Evolutionary conservation across 306 rosid species (phyloP).

Genomic region (Echinosophora koreensis): DNA sequence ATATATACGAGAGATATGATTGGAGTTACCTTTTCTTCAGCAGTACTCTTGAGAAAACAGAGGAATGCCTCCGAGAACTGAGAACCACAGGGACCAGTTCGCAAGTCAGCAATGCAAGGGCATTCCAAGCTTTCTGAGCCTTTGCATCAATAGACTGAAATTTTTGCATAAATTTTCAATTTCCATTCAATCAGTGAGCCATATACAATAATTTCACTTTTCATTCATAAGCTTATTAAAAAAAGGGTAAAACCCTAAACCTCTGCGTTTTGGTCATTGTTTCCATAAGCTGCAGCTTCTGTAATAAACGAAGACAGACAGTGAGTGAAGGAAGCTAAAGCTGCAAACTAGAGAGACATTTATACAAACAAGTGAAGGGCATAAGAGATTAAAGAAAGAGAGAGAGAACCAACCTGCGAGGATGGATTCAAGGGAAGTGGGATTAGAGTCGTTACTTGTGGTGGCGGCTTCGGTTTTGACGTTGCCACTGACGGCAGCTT

Average conservation of each 20-base stretch:
- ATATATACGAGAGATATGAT: not conserved
- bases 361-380: slow-evolving; percentile 48
- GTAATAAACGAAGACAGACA: slow-evolving; percentile 46
- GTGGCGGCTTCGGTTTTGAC: slow-evolving; percentile 1
- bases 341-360: slow-evolving; percentile 32
- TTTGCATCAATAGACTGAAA: slow-evolving; percentile 84
- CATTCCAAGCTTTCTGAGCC: slow-evolving; percentile 91
- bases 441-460: slow-evolving; percentile 32
- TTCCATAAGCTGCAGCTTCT: slow-evolving; percentile 94
- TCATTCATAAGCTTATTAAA: slow-evolving; percentile 24
- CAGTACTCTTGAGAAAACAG: slow-evolving; percentile 86
- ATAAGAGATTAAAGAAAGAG: not conserved
- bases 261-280: slow-evolving; percentile 57
- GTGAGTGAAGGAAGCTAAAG: slow-evolving; percentile 10
- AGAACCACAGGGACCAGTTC: slow-evolving; percentile 79
- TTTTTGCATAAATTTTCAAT: slow-evolving; percentile 34
- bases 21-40: slow-evolving; percentile 80
- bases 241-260: slow-evolving; percentile 43
- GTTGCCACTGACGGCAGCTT: not conserved
- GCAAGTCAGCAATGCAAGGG: slow-evolving; percentile 92
- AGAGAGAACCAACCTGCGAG: slow-evolving; percentile 60
- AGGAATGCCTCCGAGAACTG: slow-evolving; percentile 89
- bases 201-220: slow-evolving; percentile 9
- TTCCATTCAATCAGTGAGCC: slow-evolving; percentile 15
- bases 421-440: slow-evolving; percentile 60